Base-by-base conservation (phyloP, 352 stramenopile genomes). In the Pythium grandisporangium region DNA sequence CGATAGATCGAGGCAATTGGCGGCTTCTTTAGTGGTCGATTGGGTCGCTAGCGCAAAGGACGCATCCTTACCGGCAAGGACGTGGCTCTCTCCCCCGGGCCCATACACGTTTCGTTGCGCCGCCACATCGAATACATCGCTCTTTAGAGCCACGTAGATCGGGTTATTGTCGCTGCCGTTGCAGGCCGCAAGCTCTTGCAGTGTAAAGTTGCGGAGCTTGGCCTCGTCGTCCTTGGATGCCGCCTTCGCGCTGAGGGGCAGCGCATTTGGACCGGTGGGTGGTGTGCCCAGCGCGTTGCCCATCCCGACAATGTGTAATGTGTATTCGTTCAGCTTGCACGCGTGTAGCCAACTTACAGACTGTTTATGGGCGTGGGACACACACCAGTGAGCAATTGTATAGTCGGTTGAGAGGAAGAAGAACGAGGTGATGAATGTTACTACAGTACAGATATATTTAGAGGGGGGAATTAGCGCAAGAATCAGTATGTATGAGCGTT, bases 61-160 rank as follows among this genome's bases (percentile, higher is more conserved):
- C 47, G 87, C 85, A 48, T 98, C 92, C 46, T 80, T 80, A 5
- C 92, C 92, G 6, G 92, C 88, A 55, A 98, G 90, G 7, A 69
- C 47, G 48, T 84, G 63, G 48, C 95, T 94, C 10, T 69, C 64
- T 17, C 90, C 91, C n/a, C 65, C 73, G 6, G 80, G 72, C 24
- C 91, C 92, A 55, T 97, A 98, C 51, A 94, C 77, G 34, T 96
- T 69, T 20, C 67, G 48, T 45, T 79, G 86, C 16, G 67, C 63
- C 20, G 66, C 92, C 20, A 97, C 91, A 64, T 98, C 91, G 69
- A 96, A 98, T 2, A 98, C 84, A 13, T 88, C 89, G 20, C 91
- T 90, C 45, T 75, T 65, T 5, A 98, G 43, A 6, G 86, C 86
- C 4, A 98, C 66, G 63, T 97, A 98, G 12, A 97, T 83, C 10